Evolutionary conservation across 1,284 basidiomycete species (phyloP).

Genomic region (Cystobasidium slooffiae): DNA sequence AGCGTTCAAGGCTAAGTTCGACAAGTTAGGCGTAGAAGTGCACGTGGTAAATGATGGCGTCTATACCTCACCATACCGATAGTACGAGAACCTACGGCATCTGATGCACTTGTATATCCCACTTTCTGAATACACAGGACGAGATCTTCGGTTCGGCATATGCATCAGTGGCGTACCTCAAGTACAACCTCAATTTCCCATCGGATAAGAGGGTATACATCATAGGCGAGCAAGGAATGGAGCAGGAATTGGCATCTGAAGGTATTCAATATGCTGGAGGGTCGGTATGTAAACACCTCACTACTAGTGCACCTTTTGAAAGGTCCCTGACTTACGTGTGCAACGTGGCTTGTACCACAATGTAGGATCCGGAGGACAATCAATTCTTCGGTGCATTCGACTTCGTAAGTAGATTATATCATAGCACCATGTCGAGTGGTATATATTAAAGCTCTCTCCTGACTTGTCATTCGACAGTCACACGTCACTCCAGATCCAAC

Average conservation of each 20-base stretch:
- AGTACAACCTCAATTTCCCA: slow-evolving; percentile 74
- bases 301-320: background rate
- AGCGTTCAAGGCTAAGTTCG: slow-evolving; percentile 89
- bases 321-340: background rate
- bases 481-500: slow-evolving; percentile 72
- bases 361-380: slow-evolving; percentile 79
- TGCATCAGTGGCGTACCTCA: slow-evolving; percentile 91
- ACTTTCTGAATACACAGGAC: slow-evolving; percentile 63
- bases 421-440: background rate
- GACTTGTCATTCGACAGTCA: too few relatives aligned
- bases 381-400: slow-evolving; percentile 75
- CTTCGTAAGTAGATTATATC: slow-evolving; percentile 58
- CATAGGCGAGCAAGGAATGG: slow-evolving; percentile 88
- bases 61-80: background rate
- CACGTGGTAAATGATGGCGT: slow-evolving; percentile 67
- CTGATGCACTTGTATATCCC: background rate
- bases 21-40: slow-evolving; percentile 83
- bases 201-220: slow-evolving; percentile 95
- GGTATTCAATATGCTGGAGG: slow-evolving; percentile 83
- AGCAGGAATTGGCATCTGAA: slow-evolving; percentile 87
- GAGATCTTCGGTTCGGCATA: slow-evolving; percentile 97
- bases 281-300: slow-evolving; percentile 65
- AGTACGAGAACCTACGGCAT: background rate
- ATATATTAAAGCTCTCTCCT: too few relatives aligned
- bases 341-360: background rate